Evolutionary conservation across 2,329 filamentous ascomycete genomes (phyloP).

Genomic region (Cladophialophora immunda): DNA sequence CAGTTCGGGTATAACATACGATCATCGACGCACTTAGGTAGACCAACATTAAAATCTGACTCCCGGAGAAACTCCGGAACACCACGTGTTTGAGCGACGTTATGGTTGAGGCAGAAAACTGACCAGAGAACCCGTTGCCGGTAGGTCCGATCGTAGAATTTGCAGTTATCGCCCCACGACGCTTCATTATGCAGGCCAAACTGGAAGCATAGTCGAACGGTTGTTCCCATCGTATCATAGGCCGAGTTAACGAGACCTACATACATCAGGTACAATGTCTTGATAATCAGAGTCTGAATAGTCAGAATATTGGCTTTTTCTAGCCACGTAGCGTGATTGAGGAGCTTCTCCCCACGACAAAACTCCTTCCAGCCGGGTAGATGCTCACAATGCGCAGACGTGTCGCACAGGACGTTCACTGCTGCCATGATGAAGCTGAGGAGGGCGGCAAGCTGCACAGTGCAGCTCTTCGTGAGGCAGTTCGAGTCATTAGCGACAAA

Average conservation of each 20-base stretch:
- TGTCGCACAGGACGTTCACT: background rate
- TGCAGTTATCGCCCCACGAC: background rate
- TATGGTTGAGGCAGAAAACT: background rate
- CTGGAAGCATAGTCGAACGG: background rate
- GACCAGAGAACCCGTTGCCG: constrained; percentile 7
- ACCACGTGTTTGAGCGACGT: background rate
- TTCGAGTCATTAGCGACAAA: constrained; percentile 10
- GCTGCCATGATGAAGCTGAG: constrained; percentile 6
- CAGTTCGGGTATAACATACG: constrained; percentile 1
- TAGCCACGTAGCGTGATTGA: constrained; percentile 2
- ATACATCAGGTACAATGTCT: constrained; percentile 3
- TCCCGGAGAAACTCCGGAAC: background rate
- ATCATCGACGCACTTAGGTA: constrained; percentile 3
- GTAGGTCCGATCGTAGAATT: background rate
- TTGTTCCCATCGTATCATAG: background rate
- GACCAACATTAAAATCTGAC: background rate
- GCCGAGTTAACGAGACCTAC: background rate
- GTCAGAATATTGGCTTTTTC: background rate
- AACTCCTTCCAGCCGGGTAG: background rate
- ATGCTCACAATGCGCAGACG: background rate
- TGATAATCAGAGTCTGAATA: background rate
- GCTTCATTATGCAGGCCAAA: background rate
- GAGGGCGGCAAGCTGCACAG: background rate
- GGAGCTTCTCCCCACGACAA: background rate
- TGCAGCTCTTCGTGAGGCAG: too few relatives aligned